Evolutionary conservation across 208 protist genomes (phyloP).

Genomic region (Leishmania amazonensis): DNA sequence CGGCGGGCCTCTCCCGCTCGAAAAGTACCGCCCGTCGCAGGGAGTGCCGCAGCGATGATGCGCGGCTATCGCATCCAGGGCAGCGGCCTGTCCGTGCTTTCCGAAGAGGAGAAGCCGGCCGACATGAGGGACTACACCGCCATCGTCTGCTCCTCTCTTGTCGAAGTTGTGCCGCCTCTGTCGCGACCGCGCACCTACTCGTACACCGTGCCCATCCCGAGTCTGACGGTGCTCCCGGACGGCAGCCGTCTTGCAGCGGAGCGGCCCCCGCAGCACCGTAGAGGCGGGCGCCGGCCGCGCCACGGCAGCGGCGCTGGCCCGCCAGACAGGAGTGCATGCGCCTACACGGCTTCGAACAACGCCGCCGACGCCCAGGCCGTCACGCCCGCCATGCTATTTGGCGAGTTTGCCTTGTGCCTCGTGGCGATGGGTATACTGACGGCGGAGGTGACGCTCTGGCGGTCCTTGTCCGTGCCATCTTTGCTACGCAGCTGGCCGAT

Average conservation of each 20-base stretch:
- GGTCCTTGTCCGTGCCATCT: neutral
- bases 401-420: slow-evolving; percentile 28
- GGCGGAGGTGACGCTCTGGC: slow-evolving; percentile 23
- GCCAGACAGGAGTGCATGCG: neutral
- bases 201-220: slow-evolving; percentile 46
- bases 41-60: neutral
- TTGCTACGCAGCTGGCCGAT: neutral
- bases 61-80: slow-evolving; percentile 43
- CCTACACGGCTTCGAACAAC: neutral
- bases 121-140: slow-evolving; percentile 11
- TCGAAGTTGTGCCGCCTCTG: slow-evolving; percentile 40
- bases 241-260: slow-evolving; percentile 20
- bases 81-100: slow-evolving; percentile 32
- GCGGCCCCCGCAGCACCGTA: neutral
- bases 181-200: slow-evolving; percentile 69
- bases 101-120: slow-evolving; percentile 13
- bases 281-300: slow-evolving; percentile 1
- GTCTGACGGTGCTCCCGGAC: slow-evolving; percentile 34
- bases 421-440: slow-evolving; percentile 16
- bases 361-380: neutral
- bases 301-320: neutral
- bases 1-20: neutral
- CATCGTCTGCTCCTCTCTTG: slow-evolving; percentile 34
- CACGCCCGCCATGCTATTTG: slow-evolving; percentile 34
- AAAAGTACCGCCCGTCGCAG: neutral